Evolutionary conservation across 345 rosid species (phyloP), one percentile per base, ranked within the genome.

Genomic region (Murraya koenigii): DNA sequence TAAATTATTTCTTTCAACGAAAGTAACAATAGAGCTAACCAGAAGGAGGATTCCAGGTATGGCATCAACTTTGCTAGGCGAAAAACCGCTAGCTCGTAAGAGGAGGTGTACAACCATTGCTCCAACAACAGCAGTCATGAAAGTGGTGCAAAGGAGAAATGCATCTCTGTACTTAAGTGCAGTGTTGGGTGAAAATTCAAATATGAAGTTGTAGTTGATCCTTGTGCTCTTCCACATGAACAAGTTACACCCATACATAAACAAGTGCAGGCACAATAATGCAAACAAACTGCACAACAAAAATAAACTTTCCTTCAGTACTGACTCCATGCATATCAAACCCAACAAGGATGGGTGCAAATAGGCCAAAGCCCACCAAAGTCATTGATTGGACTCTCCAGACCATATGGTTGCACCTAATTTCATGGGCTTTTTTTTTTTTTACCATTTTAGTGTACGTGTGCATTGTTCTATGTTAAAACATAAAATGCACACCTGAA

Each of bases 221-320:
- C 99, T 86, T 14, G 90, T 89, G 7, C 56, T 84, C 87, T 85
- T 91, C 99, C 99, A 96, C 95, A 86, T 77, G 85, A 90, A 87
- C 20, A 96, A 75, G 79, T 96, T 92, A 87, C 99, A 96, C 6
- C 99, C 99, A 54, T 96, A 92, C 93, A 88, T 84, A 72, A 96
- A 96, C 91, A 96, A 83, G 86, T 96, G 99, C 82, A 96, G 80
- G 88, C 98, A 90, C 82, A 94, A 77, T 87, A 96, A 81, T 3
- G 98, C 91, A 74, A 96, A 90, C 75, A 88, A 89, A 74, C 99
- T 96, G 94, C 92, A 83, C 26, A 35, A 67, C 26, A 64, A 25
- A 39, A 28, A 9, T 38, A 36, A 8, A 15, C 17, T 22, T 5
- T 23, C 19, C 14, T 25, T 38, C 13, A 22, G 35, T 58, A 6